Evolutionary conservation across 225 moss, liverwort and hornwort species (phyloP).

Genomic region (Marchantia polymorpha): DNA sequence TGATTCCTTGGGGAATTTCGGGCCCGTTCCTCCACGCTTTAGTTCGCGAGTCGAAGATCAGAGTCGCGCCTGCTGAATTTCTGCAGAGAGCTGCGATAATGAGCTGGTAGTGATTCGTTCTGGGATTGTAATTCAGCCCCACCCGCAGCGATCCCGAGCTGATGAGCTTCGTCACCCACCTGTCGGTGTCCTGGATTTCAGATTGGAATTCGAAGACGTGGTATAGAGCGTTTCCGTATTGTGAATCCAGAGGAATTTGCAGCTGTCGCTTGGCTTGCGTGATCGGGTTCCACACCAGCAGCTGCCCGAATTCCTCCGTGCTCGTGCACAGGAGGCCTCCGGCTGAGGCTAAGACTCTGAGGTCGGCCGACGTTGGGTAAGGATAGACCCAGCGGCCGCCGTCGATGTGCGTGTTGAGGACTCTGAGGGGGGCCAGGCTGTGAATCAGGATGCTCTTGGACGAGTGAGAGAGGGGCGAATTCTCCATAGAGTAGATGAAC

Average conservation of each 20-base stretch:
- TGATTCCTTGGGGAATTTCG: background rate
- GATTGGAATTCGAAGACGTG: background rate
- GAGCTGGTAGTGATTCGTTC: background rate
- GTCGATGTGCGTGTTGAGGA: background rate
- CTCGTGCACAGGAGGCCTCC: conserved; percentile 4
- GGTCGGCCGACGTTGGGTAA: background rate
- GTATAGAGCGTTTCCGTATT: background rate
- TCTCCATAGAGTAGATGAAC: background rate
- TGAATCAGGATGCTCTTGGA: background rate
- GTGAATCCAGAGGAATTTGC: background rate
- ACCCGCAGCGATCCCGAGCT: background rate
- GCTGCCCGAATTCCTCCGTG: background rate
- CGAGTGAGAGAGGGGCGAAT: background rate
- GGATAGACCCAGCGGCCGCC: background rate
- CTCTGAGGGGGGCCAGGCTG: background rate
- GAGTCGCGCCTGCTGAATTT: background rate
- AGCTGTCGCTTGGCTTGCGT: background rate
- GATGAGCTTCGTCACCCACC: conserved; percentile 3
- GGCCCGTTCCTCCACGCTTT: background rate
- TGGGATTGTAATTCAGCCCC: conserved; percentile 2
- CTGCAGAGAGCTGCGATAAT: background rate
- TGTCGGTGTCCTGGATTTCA: background rate
- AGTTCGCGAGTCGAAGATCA: background rate
- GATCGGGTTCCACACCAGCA: background rate
- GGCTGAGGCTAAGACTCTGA: background rate